Conservation (phyloP, 2,329 filamentous ascomycete species). For the Aureobasidium melanogenum region DNA sequence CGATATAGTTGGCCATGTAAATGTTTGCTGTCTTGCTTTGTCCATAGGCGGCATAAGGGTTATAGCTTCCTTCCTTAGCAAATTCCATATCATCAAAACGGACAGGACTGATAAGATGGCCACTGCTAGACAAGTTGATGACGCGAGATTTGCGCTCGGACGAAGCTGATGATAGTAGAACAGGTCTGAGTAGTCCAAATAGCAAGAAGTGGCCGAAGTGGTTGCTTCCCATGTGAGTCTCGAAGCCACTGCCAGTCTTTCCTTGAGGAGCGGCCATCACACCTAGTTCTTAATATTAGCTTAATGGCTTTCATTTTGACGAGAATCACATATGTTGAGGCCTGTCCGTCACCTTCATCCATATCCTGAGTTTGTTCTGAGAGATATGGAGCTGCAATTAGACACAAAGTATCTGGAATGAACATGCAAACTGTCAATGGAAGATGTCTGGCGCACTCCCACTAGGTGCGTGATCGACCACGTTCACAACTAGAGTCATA, state of each 20-base stretch:
- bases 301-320: background rate
- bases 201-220: constrained; percentile 48
- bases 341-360: no score
- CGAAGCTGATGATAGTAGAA: constrained; percentile 32
- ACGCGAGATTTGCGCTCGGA: constrained; percentile 38
- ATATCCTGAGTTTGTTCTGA: no score
- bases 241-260: constrained; percentile 38
- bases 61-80: constrained; percentile 19
- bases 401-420: no score
- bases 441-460: no score
- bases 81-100: constrained; percentile 27
- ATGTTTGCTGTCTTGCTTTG: constrained; percentile 46
- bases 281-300: constrained; percentile 1
- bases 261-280: constrained; percentile 34
- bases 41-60: constrained; percentile 32
- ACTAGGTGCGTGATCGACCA: no score
- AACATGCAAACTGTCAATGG: no score
- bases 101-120: constrained; percentile 19
- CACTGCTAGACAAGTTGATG: constrained; percentile 37
- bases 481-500: no score
- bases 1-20: constrained; percentile 43
- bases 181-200: constrained; percentile 42
- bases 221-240: constrained; percentile 46
- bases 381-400: no score
- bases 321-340: no score